Base-by-base conservation (phyloP, 768 basidiomycete species). In the Leucocoprinus sp. region DNA sequence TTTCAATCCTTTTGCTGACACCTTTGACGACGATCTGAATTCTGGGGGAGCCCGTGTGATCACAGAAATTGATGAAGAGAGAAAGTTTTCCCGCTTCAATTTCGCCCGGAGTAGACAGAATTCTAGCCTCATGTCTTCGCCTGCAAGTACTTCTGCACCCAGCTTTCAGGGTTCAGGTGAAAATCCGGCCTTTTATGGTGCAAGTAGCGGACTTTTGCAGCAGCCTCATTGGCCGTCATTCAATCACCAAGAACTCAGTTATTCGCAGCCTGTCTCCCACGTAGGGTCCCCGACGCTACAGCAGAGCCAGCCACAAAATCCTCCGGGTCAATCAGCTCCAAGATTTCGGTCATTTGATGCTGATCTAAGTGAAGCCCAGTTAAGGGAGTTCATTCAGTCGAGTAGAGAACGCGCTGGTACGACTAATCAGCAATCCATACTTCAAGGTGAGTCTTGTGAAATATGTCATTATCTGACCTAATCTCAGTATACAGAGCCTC, bases 1-100 rank as follows among this genome's bases (percentile, higher is more conserved):
- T 3, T 89, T 90, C 57, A 83, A 91, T 60, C 88, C 88, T 0
- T 91, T 91, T 54, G 79, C 76, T 8, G 84, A 89, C 45, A 51
- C 57, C 9, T 60, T 50, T 15, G 80, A 84, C 9, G 78, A 79
- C 8, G n/a, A 49, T n/a, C 52, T 26, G 19, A 34, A 43, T 22
- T 15, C 62, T n/a, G 50, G 57, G 18, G 54, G 66, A 15, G 59
- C 55, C 14, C 51, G 58, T 19, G 51, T 66, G 31, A 61, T 68
- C 52, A n/a, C 62, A 60, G 22, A 43, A 53, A 3, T 76, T 23
- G 78, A 80, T 49, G 78, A 80, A 42, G 85, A 88, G 37, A 69
- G 83, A 52, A 84, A 81, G 54, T 74, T 87, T 21, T 90, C 87
- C 6, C 74, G 87, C 12, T 90, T 90, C 62, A 83, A 80, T 17